Conservation (phyloP, 257 asterid genomes). For the Plantago major region DNA sequence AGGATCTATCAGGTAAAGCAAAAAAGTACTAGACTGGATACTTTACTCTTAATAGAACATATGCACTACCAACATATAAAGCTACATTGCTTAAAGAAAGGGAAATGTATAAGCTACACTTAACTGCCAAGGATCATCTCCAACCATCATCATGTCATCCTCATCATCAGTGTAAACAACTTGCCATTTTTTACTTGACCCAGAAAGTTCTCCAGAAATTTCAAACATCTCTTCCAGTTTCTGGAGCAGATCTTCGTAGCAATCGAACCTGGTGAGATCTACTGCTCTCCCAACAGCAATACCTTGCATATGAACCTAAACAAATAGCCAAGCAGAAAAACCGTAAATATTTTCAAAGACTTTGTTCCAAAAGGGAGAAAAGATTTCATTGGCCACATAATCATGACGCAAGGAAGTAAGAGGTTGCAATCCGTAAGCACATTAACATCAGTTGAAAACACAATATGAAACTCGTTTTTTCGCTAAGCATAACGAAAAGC, state of each 20-base stretch:
- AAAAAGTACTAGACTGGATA: background rate
- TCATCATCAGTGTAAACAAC: constrained; percentile 94
- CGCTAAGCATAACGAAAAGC: too few species aligned
- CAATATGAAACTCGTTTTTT: too few species aligned
- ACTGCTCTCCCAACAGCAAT: constrained; percentile 96
- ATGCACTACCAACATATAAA: constrained; percentile 8
- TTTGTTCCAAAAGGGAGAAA: background rate
- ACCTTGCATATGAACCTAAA: constrained; percentile 94
- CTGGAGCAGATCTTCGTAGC: constrained; percentile 75
- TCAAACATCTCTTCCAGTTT: constrained; percentile 93
- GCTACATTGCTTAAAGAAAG: background rate
- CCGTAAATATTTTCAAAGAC: background rate
- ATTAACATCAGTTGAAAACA: too few species aligned
- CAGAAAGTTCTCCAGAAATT: constrained; percentile 70
- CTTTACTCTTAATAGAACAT: constrained; percentile 7
- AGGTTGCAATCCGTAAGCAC: too few species aligned
- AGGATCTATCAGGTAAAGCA: too few species aligned
- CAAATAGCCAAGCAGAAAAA: background rate
- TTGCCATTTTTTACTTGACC: constrained; percentile 81
- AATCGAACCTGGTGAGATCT: constrained; percentile 67
- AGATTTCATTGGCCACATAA: too few species aligned
- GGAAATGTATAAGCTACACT: constrained; percentile 31
- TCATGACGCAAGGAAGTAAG: too few species aligned
- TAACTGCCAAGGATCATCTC: constrained; percentile 99
- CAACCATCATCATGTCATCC: constrained; percentile 99